Evolutionary conservation across 129 eudicot species (phyloP).

Genomic region (Helianthus tuberosus): DNA sequence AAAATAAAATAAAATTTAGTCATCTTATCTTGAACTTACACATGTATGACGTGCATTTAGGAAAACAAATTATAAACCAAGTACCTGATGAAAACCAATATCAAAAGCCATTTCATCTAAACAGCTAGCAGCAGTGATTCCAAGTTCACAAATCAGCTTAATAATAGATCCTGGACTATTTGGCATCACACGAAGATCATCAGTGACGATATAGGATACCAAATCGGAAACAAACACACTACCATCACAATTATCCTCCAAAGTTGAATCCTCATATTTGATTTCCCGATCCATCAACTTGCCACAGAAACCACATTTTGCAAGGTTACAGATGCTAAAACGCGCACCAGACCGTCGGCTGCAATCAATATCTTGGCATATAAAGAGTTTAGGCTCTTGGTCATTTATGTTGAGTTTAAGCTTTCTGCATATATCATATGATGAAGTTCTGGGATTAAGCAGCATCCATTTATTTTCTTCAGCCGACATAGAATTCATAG

Average conservation of each 20-base stretch:
- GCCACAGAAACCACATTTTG: conserved; percentile 18
- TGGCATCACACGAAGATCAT: conserved; percentile 33
- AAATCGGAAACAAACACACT: conserved; percentile 30
- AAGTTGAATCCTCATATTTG: too few relatives aligned
- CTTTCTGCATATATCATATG: conserved; percentile 9
- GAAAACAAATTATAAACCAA: too few relatives aligned
- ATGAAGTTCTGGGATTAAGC: conserved; percentile 13
- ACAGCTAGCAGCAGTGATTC: conserved; percentile 5
- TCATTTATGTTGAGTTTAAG: conserved; percentile 20
- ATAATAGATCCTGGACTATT: neutral
- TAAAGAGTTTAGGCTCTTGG: conserved; percentile 10
- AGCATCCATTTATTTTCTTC: conserved; percentile 8
- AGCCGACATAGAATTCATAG: neutral
- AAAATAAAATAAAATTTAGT: neutral
- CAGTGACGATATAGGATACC: conserved; percentile 19
- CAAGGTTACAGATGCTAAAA: conserved; percentile 15
- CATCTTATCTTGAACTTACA: too few relatives aligned
- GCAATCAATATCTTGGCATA: neutral
- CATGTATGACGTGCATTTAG: too few relatives aligned
- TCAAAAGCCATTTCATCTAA: conserved; percentile 12
- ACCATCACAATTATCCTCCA: neutral
- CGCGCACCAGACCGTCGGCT: neutral
- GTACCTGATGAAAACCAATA: conserved; percentile 18
- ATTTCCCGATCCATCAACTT: neutral
- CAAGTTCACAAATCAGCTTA: conserved; percentile 11